Evolutionary conservation across 2,329 filamentous ascomycete species (phyloP), one percentile per base, ranked within the genome.

Genomic region (Hypoxylon sp.): DNA sequence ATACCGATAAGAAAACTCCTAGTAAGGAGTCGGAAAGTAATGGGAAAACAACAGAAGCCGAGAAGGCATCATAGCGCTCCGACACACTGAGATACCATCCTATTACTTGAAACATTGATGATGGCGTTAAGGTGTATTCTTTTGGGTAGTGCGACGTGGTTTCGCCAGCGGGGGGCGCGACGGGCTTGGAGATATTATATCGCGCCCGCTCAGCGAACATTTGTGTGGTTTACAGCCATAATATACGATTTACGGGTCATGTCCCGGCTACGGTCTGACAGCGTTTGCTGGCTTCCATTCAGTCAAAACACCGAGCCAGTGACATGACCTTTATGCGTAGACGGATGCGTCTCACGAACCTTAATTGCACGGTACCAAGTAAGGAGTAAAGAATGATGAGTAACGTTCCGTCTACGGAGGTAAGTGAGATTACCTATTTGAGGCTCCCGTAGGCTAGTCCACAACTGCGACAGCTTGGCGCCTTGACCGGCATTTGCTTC

Each of bases 1-100:
- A 83, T 55, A 75, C 73, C 55, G 67, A 71, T 57, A 78, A 77
- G 69, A 61, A 73, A 56, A 22, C 76, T 73, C 62, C 74, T 26
- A 63, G 56, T 34, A 73, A 71, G 57, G 56, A 69, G 30, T 61
- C 59, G 37, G 56, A 70, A 26, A 43, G 51, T 4, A 69, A 67
- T 53, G 39, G 66, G 6, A 70, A 71, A 50, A 28, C 32, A 50
- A 28, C 32, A 39, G 63, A 62, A 60, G 50, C 50, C 26, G 60
- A 68, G 56, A 64, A 63, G 37, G 57, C 51, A 15, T 61, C 59
- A 54, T 66, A 66, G 52, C 46, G 54, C 4, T 15, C 2, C 1
- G 11, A 37, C 53, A 54, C 60, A 22, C 53, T 39, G 44, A 59
- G 32, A 60, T 50, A 57, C 30, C 54, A 47, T 56, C 44, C 20